phyloP scores from a whole-genome alignment of 1,139 yeast genomes.

The Saccharomyces pastorianus region DNA sequence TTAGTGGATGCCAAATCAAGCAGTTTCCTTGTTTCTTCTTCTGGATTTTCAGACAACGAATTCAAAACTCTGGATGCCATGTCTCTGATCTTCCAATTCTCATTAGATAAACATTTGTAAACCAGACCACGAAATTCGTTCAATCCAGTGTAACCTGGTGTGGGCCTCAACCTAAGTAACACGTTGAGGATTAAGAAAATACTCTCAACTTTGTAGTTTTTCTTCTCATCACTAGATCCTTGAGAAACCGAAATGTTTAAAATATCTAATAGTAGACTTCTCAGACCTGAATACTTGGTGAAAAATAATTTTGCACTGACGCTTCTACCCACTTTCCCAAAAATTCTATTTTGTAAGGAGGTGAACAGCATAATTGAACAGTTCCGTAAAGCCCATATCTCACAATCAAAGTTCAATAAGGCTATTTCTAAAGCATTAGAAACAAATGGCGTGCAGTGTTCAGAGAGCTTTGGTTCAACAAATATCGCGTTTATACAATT shows the following conservation, averaged over 20 bases:
- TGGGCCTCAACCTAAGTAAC: slow-evolving; percentile 57
- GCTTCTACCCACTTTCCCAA: slow-evolving; percentile 48
- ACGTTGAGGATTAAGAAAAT: slow-evolving; percentile 71
- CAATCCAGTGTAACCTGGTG: slow-evolving; percentile 47
- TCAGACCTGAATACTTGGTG: slow-evolving; percentile 48
- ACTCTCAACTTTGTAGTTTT: slow-evolving; percentile 38
- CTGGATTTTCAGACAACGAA: slow-evolving; percentile 37
- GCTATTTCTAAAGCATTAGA: slow-evolving; percentile 55
- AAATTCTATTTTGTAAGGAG: slow-evolving; percentile 67
- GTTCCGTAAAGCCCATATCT: slow-evolving; percentile 79
- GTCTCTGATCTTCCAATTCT: slow-evolving; percentile 77
- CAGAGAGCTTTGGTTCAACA: slow-evolving; percentile 57
- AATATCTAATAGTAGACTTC: slow-evolving; percentile 40
- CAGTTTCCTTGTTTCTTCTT: slow-evolving; percentile 20
- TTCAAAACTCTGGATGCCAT: slow-evolving; percentile 70
- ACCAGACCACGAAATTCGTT: slow-evolving; percentile 44
- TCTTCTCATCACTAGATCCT: slow-evolving; percentile 8
- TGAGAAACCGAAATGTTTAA: slow-evolving; percentile 36
- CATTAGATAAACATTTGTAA: slow-evolving; percentile 40
- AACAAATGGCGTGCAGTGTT: slow-evolving; percentile 44
- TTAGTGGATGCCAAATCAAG: slow-evolving; percentile 7
- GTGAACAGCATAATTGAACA: slow-evolving; percentile 92
- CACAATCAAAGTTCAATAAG: slow-evolving; percentile 52
- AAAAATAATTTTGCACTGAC: slow-evolving; percentile 64
- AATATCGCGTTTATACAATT: slow-evolving; percentile 74